Evolutionary conservation across 495 filamentous ascomycete species (phyloP).

Genomic region (Xylaria curta): DNA sequence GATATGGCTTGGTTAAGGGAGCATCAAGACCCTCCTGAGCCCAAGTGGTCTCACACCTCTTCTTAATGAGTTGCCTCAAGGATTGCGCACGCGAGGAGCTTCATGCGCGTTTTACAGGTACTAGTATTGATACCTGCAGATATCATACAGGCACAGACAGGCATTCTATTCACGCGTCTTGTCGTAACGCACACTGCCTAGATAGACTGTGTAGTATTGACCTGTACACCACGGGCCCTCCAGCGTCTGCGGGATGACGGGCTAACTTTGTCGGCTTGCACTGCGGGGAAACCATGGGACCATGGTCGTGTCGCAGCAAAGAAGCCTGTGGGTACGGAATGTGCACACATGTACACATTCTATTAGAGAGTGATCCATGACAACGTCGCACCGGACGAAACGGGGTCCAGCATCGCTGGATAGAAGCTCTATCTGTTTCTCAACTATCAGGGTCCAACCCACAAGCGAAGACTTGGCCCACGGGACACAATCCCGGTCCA

Average conservation of each 20-base stretch:
- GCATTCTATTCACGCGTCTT: background rate
- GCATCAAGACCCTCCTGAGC: slow-evolving; percentile 5
- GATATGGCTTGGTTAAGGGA: background rate
- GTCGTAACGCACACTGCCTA: background rate
- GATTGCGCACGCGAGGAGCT: slow-evolving; percentile 16
- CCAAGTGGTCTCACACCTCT: slow-evolving; percentile 9
- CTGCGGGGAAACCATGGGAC: slow-evolving; percentile 27
- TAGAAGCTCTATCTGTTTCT: slow-evolving; percentile 5
- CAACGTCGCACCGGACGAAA: slow-evolving; percentile 18
- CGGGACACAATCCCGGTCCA: slow-evolving; percentile 17
- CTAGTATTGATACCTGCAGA: background rate
- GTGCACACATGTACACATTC: slow-evolving; percentile 16
- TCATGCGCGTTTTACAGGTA: slow-evolving; percentile 17
- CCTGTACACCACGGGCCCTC: background rate
- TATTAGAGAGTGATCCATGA: slow-evolving; percentile 22
- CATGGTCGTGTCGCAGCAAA: slow-evolving; percentile 21
- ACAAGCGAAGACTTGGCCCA: slow-evolving; percentile 27
- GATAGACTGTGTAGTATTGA: background rate
- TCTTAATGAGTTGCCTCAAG: background rate
- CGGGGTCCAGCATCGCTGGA: slow-evolving; percentile 20
- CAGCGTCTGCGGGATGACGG: slow-evolving; percentile 11
- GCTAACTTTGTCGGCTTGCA: slow-evolving; percentile 24
- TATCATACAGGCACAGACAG: slow-evolving; percentile 1
- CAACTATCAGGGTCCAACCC: slow-evolving; percentile 11
- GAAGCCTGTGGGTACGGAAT: slow-evolving; percentile 13